A percentile compares a stretch with the other conserved stretches of the same genome.
phyloP scores from a whole-genome alignment of 2,329 filamentous ascomycete genomes.

The Blastomyces emzantsi region DNA sequence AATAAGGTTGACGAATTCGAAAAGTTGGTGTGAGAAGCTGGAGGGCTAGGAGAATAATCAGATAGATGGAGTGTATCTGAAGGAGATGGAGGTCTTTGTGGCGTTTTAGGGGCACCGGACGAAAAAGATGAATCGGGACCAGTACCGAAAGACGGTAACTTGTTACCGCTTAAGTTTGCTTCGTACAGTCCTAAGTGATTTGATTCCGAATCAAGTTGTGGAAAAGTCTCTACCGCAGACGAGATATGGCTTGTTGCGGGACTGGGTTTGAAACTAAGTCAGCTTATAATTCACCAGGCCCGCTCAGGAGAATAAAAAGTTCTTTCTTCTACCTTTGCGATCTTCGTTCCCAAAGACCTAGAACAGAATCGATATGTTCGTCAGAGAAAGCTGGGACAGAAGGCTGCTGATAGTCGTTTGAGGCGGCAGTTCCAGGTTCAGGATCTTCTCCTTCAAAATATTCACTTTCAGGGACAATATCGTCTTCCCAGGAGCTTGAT shows the following conservation, averaged over 20 bases:
- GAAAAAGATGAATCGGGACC: not conserved
- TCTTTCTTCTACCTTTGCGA: not conserved
- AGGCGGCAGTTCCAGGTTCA: not conserved
- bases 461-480: not conserved
- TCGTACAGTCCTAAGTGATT: not conserved
- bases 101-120: not conserved
- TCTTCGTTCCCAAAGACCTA: not conserved
- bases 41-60: not conserved
- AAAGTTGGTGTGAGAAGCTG: not conserved
- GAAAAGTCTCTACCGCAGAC: conserved; percentile 1
- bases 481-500: conserved; percentile 2
- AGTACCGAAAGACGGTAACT: not conserved
- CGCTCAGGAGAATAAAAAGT: not conserved
- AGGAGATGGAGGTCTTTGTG: not conserved
- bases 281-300: not conserved
- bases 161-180: no score
- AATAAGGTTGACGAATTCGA: not conserved
- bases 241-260: not conserved
- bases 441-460: not conserved
- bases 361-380: not conserved
- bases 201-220: not conserved
- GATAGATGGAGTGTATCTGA: not conserved
- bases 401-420: not conserved
- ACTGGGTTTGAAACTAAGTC: not conserved
- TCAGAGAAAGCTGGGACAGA: not conserved